Conservation (phyloP, 148 eudicot species). For the Beta vulgaris region DNA sequence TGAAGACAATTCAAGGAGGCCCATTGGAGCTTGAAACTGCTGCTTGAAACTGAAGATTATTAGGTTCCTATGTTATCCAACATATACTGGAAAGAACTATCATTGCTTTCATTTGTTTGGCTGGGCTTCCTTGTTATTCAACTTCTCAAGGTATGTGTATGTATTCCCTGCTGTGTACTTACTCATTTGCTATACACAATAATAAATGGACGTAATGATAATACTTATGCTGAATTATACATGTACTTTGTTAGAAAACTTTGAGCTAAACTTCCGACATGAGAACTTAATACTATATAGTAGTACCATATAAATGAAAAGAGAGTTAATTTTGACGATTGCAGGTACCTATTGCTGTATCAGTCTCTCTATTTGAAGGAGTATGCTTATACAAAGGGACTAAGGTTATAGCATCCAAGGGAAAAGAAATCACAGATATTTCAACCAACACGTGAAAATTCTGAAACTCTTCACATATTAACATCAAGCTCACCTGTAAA, state of each 20-base stretch:
- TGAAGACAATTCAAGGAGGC: conserved; percentile 55
- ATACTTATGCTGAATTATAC: no score
- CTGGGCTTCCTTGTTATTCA: conserved; percentile 39
- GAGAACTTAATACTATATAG: no score
- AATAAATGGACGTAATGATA: no score
- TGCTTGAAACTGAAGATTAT: no score
- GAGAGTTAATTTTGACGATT: no score
- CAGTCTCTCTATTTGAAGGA: conserved; percentile 25
- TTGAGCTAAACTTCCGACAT: no score
- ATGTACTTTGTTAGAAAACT: no score
- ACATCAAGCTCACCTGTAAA: no score
- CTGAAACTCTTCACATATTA: no score
- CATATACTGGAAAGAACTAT: background rate
- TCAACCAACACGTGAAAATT: no score
- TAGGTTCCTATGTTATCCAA: background rate
- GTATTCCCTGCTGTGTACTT: background rate
- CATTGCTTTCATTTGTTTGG: conserved; percentile 42
- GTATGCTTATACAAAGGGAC: conserved; percentile 22
- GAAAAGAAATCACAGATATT: conserved; percentile 1
- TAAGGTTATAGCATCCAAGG: conserved; percentile 25
- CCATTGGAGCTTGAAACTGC: no score
- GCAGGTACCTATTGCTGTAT: conserved; percentile 17
- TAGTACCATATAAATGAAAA: background rate
- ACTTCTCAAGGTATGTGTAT: background rate
- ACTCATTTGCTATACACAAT: no score